These are phyloP conservation scores for Mycoemilia scoparia DNA, from an alignment of 192 early-diverging fungal genomes.

Conservation along the genomic window DNA sequence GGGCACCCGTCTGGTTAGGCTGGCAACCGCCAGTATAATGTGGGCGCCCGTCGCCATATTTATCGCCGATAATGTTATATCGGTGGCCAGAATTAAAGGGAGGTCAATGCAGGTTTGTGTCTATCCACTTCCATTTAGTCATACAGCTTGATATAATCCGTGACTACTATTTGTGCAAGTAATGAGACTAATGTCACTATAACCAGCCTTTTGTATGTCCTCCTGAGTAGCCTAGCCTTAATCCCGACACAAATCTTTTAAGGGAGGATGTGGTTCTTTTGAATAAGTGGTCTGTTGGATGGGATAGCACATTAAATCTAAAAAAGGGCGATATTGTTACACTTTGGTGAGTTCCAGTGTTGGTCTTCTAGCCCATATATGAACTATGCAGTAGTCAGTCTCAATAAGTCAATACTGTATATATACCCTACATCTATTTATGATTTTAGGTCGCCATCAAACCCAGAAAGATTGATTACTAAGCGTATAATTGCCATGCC, in stretches of 20 bases:
- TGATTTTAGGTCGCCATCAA: slow-evolving; percentile 35
- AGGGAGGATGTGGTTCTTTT: slow-evolving; percentile 46
- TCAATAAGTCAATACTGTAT: slow-evolving; percentile 2
- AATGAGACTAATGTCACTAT: no score
- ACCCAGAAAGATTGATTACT: slow-evolving; percentile 49
- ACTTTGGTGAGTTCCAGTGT: no score
- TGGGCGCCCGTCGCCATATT: slow-evolving; percentile 10
- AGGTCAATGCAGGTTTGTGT: slow-evolving; percentile 42
- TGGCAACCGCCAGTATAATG: slow-evolving; percentile 4
- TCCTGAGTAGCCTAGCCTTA: slow-evolving; percentile 61
- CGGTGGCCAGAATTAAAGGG: slow-evolving; percentile 25
- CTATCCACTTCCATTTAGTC: no score
- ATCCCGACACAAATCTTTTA: slow-evolving; percentile 49
- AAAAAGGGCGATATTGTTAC: slow-evolving; percentile 52
- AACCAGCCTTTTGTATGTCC: no score
- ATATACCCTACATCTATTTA: neutral
- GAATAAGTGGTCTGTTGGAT: slow-evolving; percentile 33
- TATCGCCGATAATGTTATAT: slow-evolving; percentile 15
- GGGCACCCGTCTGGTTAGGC: no score
- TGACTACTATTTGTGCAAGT: no score
- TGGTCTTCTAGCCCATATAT: slow-evolving; percentile 18
- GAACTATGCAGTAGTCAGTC: neutral
- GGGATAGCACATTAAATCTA: slow-evolving; percentile 18
- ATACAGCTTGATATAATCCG: no score
- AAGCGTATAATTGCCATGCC: slow-evolving; percentile 75